Evolutionary conservation across 192 early-diverging fungal species (phyloP).

Genomic region (Chytriomyces sp.): DNA sequence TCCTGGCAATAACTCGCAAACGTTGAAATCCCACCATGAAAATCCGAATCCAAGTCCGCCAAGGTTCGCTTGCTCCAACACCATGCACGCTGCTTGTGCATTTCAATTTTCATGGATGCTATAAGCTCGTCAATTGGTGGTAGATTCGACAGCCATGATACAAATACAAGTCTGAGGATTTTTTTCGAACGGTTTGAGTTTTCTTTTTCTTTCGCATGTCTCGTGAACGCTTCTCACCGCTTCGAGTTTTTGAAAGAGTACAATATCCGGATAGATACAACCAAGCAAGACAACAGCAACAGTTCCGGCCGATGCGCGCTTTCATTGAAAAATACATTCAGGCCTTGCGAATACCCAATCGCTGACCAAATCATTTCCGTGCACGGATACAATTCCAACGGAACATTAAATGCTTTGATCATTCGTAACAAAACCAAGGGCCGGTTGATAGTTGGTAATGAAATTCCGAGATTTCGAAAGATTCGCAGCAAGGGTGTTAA

Average conservation of each 20-base stretch:
- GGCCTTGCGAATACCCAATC: background rate
- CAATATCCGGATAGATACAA: slow-evolving; percentile 23
- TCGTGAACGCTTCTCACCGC: background rate
- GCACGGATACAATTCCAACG: slow-evolving; percentile 17
- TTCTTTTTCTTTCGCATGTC: no score
- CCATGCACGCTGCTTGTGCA: background rate
- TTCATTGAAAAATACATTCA: background rate
- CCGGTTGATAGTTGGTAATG: slow-evolving; percentile 11
- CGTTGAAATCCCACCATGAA: background rate
- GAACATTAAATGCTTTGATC: slow-evolving; percentile 5
- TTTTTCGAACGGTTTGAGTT: background rate
- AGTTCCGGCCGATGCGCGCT: slow-evolving; percentile 1
- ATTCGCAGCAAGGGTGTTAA: background rate
- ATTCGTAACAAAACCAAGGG: slow-evolving; percentile 26
- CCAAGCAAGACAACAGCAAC: slow-evolving; percentile 8
- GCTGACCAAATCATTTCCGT: slow-evolving; percentile 14
- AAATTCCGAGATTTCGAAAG: background rate
- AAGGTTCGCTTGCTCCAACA: slow-evolving; percentile 15
- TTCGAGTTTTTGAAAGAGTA: slow-evolving; percentile 9
- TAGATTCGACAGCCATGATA: slow-evolving; percentile 29
- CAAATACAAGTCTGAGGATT: slow-evolving; percentile 4
- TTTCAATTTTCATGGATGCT: slow-evolving; percentile 5
- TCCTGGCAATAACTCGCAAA: slow-evolving; percentile 21
- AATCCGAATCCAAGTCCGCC: slow-evolving; percentile 14
- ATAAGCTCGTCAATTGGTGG: slow-evolving; percentile 6